Percentiles rank a stretch among this genome's conserved stretches.
Evolutionary conservation across 257 asterid species (phyloP).

Genomic region (Salvia miltiorrhiza): DNA sequence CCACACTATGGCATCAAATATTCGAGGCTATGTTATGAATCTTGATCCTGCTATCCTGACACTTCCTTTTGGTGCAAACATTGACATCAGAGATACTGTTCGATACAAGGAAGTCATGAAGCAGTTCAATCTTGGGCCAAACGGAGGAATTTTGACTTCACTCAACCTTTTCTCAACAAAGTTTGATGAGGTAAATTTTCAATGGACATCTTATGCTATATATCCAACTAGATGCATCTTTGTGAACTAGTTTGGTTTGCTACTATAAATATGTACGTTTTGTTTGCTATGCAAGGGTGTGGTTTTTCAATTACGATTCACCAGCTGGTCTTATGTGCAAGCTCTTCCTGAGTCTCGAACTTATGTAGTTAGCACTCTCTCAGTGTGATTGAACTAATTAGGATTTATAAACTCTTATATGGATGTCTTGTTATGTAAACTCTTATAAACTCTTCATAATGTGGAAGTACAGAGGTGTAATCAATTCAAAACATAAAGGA

Average conservation of each 20-base stretch:
- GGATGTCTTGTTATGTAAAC: too few relatives aligned
- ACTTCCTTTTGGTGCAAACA: constrained; percentile 90
- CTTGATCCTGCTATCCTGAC: constrained; percentile 95
- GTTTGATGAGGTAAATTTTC: constrained; percentile 73
- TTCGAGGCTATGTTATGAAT: constrained; percentile 84
- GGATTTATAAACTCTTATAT: not conserved
- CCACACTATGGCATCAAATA: constrained; percentile 80
- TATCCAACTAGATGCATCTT: not conserved
- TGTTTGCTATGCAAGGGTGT: not conserved
- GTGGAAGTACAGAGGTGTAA: not conserved
- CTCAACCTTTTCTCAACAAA: constrained; percentile 83
- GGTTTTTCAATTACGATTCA: not conserved
- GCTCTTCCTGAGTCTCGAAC: not conserved
- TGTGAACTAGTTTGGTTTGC: not conserved
- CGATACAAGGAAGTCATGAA: constrained; percentile 97
- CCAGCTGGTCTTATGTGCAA: not conserved
- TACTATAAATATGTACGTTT: not conserved
- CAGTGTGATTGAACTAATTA: not conserved
- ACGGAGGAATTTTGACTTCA: constrained; percentile 94
- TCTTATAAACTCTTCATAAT: not conserved
- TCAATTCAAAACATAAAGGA: not conserved
- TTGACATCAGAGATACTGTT: constrained; percentile 93
- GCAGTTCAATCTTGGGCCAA: constrained; percentile 94
- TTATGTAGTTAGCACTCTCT: not conserved
- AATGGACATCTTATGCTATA: not conserved